Conservation (phyloP, 768 basidiomycete species). For the Dictyophora rubrovolvata region DNA sequence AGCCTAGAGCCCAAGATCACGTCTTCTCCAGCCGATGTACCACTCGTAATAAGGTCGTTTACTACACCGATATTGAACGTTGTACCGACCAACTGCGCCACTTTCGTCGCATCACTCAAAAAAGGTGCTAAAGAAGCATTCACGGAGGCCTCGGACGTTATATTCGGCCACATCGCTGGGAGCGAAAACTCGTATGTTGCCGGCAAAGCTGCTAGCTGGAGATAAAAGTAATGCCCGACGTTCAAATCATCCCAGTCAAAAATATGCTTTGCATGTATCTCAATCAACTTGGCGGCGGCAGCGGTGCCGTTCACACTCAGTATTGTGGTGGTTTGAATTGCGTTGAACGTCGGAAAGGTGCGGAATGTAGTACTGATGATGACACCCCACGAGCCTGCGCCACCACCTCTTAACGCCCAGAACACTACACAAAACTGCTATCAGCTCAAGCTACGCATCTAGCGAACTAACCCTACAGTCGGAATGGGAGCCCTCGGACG, state of each 20-base stretch:
- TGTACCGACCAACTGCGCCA: not conserved
- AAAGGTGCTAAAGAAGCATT: too few relatives aligned
- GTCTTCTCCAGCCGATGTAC: too few relatives aligned
- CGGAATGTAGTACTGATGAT: conserved; percentile 26
- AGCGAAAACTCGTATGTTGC: conserved; percentile 13
- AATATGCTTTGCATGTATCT: not conserved
- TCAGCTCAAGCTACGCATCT: too few relatives aligned
- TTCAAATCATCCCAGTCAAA: not conserved
- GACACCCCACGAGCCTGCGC: conserved; percentile 28
- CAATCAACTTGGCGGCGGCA: not conserved
- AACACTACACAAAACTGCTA: conserved; percentile 12
- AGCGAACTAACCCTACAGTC: too few relatives aligned
- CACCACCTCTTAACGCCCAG: conserved; percentile 14
- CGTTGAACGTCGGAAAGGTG: conserved; percentile 26
- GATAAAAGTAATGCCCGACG: conserved; percentile 1
- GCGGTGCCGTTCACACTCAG: not conserved
- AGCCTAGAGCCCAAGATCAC: conserved; percentile 9
- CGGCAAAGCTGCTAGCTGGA: not conserved
- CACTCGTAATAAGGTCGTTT: too few relatives aligned
- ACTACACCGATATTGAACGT: not conserved
- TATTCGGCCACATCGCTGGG: too few relatives aligned
- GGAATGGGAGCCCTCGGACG: too few relatives aligned
- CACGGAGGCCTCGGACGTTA: too few relatives aligned
- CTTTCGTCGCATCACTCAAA: conserved; percentile 11
- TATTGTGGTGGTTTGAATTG: not conserved